Percentiles rank a stretch among this genome's conserved stretches.
Evolutionary conservation across 345 rosid species (phyloP).

Genomic region (Ceriops decandra): DNA sequence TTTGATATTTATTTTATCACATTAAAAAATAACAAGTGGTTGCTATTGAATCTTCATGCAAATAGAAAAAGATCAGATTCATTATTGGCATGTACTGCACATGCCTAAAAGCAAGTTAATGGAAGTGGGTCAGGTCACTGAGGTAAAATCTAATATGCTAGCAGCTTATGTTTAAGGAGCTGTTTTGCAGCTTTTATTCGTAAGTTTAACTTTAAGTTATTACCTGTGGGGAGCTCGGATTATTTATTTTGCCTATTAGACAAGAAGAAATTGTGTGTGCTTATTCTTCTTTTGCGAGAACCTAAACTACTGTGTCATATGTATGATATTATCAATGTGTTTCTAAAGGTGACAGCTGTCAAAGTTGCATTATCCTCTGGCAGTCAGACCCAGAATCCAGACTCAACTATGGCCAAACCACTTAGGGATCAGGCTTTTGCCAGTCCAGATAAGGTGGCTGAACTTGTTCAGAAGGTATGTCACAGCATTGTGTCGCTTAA

Average conservation of each 20-base stretch:
- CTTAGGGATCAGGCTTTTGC: slow-evolving; percentile 97
- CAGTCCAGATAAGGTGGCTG: slow-evolving; percentile 90
- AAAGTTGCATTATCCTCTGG: slow-evolving; percentile 68
- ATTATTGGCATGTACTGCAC: no score
- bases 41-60: no score
- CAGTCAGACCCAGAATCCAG: slow-evolving; percentile 56
- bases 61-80: no score
- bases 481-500: background rate
- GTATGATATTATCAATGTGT: slow-evolving; percentile 17
- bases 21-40: no score
- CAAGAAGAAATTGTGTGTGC: background rate
- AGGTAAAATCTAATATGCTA: no score
- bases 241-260: background rate
- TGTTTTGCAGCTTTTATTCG: no score
- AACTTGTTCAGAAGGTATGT: slow-evolving; percentile 85
- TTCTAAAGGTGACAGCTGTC: slow-evolving; percentile 75
- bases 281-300: background rate
- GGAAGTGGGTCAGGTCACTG: no score
- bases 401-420: slow-evolving; percentile 72
- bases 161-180: no score
- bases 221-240: no score
- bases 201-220: no score
- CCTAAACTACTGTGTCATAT: background rate
- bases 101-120: no score
- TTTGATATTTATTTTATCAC: no score